Evolutionary conservation across 208 protist genomes (phyloP).

Genomic region (Plasmodiophora brassicae): DNA sequence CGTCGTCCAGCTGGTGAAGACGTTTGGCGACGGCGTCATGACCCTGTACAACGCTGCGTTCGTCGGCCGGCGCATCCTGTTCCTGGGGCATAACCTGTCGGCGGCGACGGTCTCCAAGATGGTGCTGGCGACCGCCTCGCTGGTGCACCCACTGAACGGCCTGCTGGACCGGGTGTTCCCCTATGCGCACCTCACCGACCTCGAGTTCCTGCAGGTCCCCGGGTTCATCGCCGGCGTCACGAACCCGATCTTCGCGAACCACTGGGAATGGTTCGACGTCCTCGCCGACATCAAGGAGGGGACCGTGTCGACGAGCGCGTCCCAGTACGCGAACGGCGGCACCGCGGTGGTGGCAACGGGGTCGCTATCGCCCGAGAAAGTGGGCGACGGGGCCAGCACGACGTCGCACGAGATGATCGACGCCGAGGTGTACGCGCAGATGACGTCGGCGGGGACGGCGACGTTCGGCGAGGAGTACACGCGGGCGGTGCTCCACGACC

Average conservation of each 20-base stretch:
- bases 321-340: background rate
- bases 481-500: background rate
- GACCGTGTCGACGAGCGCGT: slow-evolving; percentile 9
- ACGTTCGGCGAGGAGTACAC: background rate
- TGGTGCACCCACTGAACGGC: slow-evolving; percentile 57
- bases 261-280: slow-evolving; percentile 53
- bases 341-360: background rate
- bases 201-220: slow-evolving; percentile 49
- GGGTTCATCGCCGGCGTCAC: slow-evolving; percentile 61
- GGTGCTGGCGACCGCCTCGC: slow-evolving; percentile 52
- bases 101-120: slow-evolving; percentile 53
- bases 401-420: background rate
- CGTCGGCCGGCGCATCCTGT: slow-evolving; percentile 57
- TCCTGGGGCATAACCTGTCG: slow-evolving; percentile 53
- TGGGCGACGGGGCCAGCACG: background rate
- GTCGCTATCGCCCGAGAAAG: background rate
- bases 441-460: background rate
- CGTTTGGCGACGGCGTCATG: slow-evolving; percentile 58
- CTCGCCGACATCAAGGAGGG: slow-evolving; percentile 46
- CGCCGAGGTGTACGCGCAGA: background rate
- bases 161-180: slow-evolving; percentile 53
- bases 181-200: slow-evolving; percentile 57
- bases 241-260: slow-evolving; percentile 61
- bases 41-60: slow-evolving; percentile 60
- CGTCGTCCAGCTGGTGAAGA: slow-evolving; percentile 56